Evolutionary conservation across 1,139 yeast species (phyloP).

Genomic region (Zhuliangozyma parablackwelliae): DNA sequence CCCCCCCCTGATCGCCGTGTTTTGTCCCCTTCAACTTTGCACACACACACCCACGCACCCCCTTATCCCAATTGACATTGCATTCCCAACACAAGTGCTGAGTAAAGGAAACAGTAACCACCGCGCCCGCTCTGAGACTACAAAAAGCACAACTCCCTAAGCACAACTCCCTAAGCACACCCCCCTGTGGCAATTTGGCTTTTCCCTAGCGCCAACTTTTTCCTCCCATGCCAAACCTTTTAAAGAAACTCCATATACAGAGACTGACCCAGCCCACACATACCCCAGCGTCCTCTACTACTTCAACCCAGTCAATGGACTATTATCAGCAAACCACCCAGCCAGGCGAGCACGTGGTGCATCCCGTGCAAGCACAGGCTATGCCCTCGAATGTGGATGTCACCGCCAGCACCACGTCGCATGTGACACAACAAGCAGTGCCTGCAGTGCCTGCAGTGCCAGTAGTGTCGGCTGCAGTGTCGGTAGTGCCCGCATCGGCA

Average conservation of each 20-base stretch:
- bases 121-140: too few relatives aligned
- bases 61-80: too few relatives aligned
- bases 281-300: conserved; percentile 3
- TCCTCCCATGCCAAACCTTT: conserved; percentile 16
- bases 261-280: conserved; percentile 11
- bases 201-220: not conserved
- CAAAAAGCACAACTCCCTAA: too few relatives aligned
- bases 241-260: conserved; percentile 18
- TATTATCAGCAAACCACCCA: conserved; percentile 7
- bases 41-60: too few relatives aligned
- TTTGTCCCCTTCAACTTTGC: too few relatives aligned
- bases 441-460: conserved; percentile 4
- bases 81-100: too few relatives aligned
- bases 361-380: conserved; percentile 10
- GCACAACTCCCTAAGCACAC: too few relatives aligned
- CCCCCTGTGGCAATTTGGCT: too few relatives aligned
- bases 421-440: conserved; percentile 5
- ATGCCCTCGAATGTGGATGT: conserved; percentile 9
- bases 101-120: too few relatives aligned
- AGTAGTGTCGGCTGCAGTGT: conserved; percentile 4
- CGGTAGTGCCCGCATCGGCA: conserved; percentile 5
- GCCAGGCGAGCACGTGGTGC: conserved; percentile 13
- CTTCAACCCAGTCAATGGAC: conserved; percentile 8
- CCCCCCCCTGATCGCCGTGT: too few relatives aligned
- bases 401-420: conserved; percentile 7